phyloP scores from a whole-genome alignment of 2,329 filamentous ascomycete genomes.

The Exophiala mesophila region DNA sequence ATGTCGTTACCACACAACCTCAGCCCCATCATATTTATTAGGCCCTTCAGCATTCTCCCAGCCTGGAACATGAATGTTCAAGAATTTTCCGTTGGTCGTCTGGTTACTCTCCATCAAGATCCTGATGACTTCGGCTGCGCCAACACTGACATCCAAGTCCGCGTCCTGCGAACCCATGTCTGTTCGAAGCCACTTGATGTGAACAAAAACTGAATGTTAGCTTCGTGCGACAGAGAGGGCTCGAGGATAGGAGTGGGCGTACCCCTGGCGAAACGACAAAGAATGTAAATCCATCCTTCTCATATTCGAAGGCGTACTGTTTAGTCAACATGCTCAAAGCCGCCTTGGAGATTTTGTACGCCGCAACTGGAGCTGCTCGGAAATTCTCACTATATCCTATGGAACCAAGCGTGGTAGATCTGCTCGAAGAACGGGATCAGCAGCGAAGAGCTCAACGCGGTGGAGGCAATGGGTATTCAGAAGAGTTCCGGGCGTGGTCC shows the following conservation, averaged over 20 bases:
- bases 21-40: slow-evolving; percentile 36
- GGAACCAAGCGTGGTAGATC: slow-evolving; percentile 41
- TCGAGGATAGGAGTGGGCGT: slow-evolving; percentile 26
- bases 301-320: slow-evolving; percentile 38
- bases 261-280: slow-evolving; percentile 44
- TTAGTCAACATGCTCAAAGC: slow-evolving; percentile 46
- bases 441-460: slow-evolving; percentile 1
- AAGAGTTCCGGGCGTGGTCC: too few species aligned
- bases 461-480: too few species aligned
- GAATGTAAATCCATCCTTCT: slow-evolving; percentile 40
- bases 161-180: slow-evolving; percentile 40
- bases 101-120: slow-evolving; percentile 43
- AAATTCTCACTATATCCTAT: slow-evolving; percentile 30
- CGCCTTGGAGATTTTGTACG: slow-evolving; percentile 46
- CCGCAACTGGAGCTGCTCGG: slow-evolving; percentile 28
- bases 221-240: not conserved
- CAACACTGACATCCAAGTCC: slow-evolving; percentile 39
- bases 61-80: slow-evolving; percentile 37
- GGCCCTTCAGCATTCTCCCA: slow-evolving; percentile 35
- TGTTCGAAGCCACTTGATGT: slow-evolving; percentile 44
- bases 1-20: slow-evolving; percentile 34
- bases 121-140: slow-evolving; percentile 35
- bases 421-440: not conserved
- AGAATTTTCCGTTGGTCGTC: slow-evolving; percentile 46
- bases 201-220: too few species aligned